Conservation (phyloP, 2,329 filamentous ascomycete genomes). For the Calonectria naviculata region DNA sequence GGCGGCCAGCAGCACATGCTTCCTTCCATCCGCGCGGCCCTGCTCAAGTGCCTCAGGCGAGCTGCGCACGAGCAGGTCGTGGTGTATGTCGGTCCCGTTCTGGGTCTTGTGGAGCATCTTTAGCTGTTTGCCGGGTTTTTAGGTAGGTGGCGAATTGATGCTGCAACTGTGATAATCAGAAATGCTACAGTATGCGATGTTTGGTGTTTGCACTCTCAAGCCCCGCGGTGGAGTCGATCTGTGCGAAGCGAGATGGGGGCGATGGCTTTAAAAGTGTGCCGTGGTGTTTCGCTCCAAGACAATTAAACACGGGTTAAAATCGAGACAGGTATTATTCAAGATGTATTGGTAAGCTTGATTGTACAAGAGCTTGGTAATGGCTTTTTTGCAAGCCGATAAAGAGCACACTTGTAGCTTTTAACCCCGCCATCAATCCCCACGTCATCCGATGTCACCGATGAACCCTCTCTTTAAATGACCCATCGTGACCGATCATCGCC, state of each 20-base stretch:
- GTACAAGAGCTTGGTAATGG: constrained; percentile 16
- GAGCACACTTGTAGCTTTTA: constrained; percentile 13
- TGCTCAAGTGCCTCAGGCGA: constrained; percentile 47
- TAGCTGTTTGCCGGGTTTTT: not conserved
- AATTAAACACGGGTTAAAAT: not conserved
- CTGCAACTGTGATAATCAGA: not conserved
- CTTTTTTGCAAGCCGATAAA: not conserved
- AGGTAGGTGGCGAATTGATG: not conserved
- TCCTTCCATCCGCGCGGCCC: constrained; percentile 51
- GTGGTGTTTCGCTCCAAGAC: not conserved
- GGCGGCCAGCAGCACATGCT: constrained; percentile 55
- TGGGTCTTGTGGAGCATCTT: constrained; percentile 37
- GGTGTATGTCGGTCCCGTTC: constrained; percentile 36
- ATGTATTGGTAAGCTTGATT: not conserved
- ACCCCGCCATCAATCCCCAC: constrained; percentile 39
- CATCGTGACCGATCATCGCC: constrained; percentile 23
- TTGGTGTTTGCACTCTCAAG: not conserved
- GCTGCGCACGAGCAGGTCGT: constrained; percentile 34
- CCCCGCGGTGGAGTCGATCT: constrained; percentile 11
- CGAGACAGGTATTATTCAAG: not conserved
- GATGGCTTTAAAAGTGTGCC: not conserved
- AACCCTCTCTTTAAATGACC: constrained; percentile 23
- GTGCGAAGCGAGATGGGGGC: not conserved
- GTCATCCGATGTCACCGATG: constrained; percentile 32
- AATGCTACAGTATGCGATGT: not conserved